Evolutionary conservation across 345 rosid genomes (phyloP), one percentile per base, ranked within the genome.

Genomic region (Camelina neglecta): DNA sequence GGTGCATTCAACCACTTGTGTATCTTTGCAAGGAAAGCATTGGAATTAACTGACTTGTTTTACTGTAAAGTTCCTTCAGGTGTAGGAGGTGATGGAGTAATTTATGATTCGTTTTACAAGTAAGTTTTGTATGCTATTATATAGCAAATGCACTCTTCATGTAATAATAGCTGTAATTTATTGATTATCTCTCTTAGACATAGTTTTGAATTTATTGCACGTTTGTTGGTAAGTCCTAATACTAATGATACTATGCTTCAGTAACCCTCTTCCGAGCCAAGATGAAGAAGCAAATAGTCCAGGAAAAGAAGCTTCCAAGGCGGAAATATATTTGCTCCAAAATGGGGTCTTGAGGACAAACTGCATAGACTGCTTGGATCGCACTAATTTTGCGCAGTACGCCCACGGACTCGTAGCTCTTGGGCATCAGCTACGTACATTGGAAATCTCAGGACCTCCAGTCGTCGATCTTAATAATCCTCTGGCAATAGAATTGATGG

Each of bases 321-420:
- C 79, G 55, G 82, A 80, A 67, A 75, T 68, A 49, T 79, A 75
- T 6, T 68, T 55, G 71, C 77, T 81, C 75, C 98, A 94, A 74
- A 86, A 77, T 1, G 98, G 98, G 56, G 93, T 94, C 39, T 76
- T 94, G 51, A 85, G 98, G 80, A 92, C 97, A 72, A 94, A 94
- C 65, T 94, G 98, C 86, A 88, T 94, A 33, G 98, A 94, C 75
- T 94, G 98, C 62, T 73, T 94, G 71, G 98, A 94, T 69, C 97
- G 98, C 65, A 94, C 98, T 39, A 94, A 94, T 54, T 91, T 92
- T 75, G 98, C 98, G 15, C 98, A 94, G 65, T 94, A 86, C 60
- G 90, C 92, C 13, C 84, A 81, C 63, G 98, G 98, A 47, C 73
- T 94, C 71, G 86, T 87, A 47, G 88, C 98, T 57, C 92, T 94